Base-by-base conservation (phyloP, 805 yeast species). In the Wickerhamomyces chaumierensis region DNA sequence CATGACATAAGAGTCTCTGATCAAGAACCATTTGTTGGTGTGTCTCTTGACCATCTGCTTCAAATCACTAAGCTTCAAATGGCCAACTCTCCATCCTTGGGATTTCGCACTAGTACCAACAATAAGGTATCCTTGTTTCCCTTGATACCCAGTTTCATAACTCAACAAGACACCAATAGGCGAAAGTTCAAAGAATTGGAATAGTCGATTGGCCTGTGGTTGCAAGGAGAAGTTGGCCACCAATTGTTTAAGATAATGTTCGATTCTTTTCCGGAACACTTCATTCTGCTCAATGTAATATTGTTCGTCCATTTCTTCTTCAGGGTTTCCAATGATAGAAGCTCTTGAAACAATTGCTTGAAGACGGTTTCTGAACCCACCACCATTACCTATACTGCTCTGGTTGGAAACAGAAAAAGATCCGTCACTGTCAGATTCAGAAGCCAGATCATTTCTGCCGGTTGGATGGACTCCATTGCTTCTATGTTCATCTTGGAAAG, bases 71-170 rank as follows among this genome's bases (percentile, higher is more conserved):
- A 84, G 75, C 44, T 73, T 76, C 58, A 86, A 75, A 54, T 90
- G 96, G 3, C 92, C 83, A 5, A 90, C 96, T 48, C 94, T 69
- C 97, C 98, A 92, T 3, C 98, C 97, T 55, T 86, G 94, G 1
- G 87, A 69, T 44, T 75, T 76, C 0, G 97, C 90, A 0, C 86
- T 76, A 1, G 95, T 80, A 17, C 87, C 76, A 35, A 88, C 74
- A 39, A 82, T 73, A 41, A 90, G 58, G 37, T 75, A 73, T 2
- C 98, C 99, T 58, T 92, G 96, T 50, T 87, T 92, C 1, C 97
- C 95, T 40, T 75, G 76, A 52, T 69, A 81, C 0, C 84, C 81
- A 21, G 75, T 72, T 56, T 92, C 98, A 45, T 84, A 78, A 36
- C 90, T 79, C 32, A 92, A 63, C 36, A 87, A 64, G 8, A 92